Evolutionary conservation across 2,329 filamentous ascomycete genomes (phyloP).

Genomic region (Stylonectria norvegica): DNA sequence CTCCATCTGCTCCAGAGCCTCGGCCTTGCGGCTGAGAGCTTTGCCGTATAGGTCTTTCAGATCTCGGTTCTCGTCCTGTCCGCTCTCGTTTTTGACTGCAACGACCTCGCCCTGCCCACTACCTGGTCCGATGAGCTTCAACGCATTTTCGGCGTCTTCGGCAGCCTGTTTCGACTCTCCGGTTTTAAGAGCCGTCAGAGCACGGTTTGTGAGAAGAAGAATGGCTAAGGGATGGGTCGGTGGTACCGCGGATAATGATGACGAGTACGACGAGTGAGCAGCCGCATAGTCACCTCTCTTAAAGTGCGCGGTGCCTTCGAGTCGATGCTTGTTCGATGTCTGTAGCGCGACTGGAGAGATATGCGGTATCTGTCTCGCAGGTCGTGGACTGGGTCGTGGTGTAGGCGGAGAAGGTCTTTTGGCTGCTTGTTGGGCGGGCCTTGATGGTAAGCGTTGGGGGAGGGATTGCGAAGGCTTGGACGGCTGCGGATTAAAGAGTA

Average conservation of each 20-base stretch:
- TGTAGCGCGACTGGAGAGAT: conserved; percentile 68
- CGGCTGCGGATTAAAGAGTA: conserved; percentile 51
- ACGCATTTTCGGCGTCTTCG: conserved; percentile 74
- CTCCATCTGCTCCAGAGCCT: conserved; percentile 93
- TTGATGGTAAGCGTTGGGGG: conserved; percentile 37
- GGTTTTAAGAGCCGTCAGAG: conserved; percentile 84
- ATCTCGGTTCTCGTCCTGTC: conserved; percentile 65
- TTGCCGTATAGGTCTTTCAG: conserved; percentile 95
- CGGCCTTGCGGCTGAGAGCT: conserved; percentile 88
- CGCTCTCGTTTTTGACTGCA: conserved; percentile 56
- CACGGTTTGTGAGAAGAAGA: conserved; percentile 86
- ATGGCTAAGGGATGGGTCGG: conserved; percentile 78
- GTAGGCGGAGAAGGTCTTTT: conserved; percentile 34
- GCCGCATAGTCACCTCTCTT: conserved; percentile 90
- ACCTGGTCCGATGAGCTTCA: conserved; percentile 73
- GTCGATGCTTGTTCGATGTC: conserved; percentile 73
- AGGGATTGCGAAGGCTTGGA: conserved; percentile 34
- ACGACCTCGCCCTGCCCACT: conserved; percentile 80
- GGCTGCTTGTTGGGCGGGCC: conserved; percentile 34
- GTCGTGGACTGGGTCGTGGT: conserved; percentile 43
- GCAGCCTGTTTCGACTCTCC: conserved; percentile 88
- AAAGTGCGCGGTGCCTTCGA: conserved; percentile 82
- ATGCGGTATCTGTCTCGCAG: conserved; percentile 59
- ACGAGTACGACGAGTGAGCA: conserved; percentile 78
- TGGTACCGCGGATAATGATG: conserved; percentile 72